Base-by-base conservation (phyloP, 148 eudicot genomes). In the Amaranthus palmeri region DNA sequence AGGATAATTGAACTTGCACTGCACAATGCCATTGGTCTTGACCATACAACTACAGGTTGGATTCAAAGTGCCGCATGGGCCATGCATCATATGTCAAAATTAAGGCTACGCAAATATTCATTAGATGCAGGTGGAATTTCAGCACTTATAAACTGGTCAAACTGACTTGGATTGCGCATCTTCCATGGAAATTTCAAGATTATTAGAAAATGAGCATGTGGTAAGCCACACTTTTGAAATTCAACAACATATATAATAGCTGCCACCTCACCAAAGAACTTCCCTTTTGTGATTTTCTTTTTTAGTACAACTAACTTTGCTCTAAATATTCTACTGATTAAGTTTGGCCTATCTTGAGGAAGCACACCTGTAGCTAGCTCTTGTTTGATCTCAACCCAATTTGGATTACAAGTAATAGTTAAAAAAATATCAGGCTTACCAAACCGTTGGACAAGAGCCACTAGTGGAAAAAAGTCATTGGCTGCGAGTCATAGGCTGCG, bases 161-260 rank as follows among this genome's bases (percentile, higher is more conserved):
- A 67, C 9, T 67, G 45, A 10, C 51, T 15, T 8, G 44, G 45
- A 5, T 14, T 5, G 9, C 41, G 18, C 4, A 67, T 51, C 46
- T 49, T 49, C 3, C 4, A 66, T 3, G 46, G 5, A 67, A 6
- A 51, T 57, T 65, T 70, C 46, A n/a, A n/a, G n/a, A n/a, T n/a
- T n/a, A n/a, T n/a, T n/a, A n/a, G n/a, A n/a, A n/a, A n/a, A n/a
- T n/a, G n/a, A n/a, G n/a, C n/a, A n/a, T n/a, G n/a, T n/a, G n/a
- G n/a, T n/a, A n/a, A n/a, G n/a, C n/a, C n/a, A n/a, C n/a, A 2
- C 7, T 70, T 70, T 12, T 70, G 73, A 50, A 70, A 70, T 58
- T 57, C 65, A 9, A 70, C 55, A 2, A 58, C 73, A 58, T 57
- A 59, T 2, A 70, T 25, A 2, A 15, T 17, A 1, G 73, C 64